A percentile compares a stretch with the other conserved stretches of the same genome.
Evolutionary conservation across 2,329 filamentous ascomycete species (phyloP).

Genomic region (Arthrobotrys iridis): DNA sequence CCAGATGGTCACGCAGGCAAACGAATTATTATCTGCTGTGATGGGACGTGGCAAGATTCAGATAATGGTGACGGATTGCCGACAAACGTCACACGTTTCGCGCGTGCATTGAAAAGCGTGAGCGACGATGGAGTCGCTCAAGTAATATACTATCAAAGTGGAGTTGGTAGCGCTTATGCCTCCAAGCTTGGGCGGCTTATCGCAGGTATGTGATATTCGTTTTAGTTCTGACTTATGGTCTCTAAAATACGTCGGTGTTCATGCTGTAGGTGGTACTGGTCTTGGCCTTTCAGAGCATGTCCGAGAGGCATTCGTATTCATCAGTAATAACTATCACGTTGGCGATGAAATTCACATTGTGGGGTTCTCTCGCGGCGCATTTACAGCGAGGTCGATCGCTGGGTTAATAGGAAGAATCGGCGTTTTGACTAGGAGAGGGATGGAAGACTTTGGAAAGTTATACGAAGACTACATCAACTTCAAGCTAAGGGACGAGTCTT

Average conservation of each 20-base stretch:
- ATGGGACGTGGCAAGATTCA: slow-evolving; percentile 58
- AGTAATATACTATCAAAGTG: slow-evolving; percentile 71
- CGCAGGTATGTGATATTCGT: slow-evolving; percentile 20
- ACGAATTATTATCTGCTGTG: slow-evolving; percentile 57
- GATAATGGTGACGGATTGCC: slow-evolving; percentile 56
- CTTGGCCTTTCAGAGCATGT: slow-evolving; percentile 63
- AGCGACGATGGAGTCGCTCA: slow-evolving; percentile 68
- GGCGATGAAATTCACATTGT: slow-evolving; percentile 69
- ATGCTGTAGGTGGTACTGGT: slow-evolving; percentile 56
- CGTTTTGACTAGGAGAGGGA: slow-evolving; percentile 67
- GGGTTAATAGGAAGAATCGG: slow-evolving; percentile 67
- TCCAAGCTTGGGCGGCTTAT: slow-evolving; percentile 49
- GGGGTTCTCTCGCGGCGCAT: slow-evolving; percentile 70
- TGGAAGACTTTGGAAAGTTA: slow-evolving; percentile 68
- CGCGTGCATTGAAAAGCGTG: slow-evolving; percentile 66
- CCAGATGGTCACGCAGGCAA: slow-evolving; percentile 54
- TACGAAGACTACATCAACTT: slow-evolving; percentile 64
- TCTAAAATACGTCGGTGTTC: not conserved
- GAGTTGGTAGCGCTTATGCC: slow-evolving; percentile 65
- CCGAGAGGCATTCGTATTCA: slow-evolving; percentile 71
- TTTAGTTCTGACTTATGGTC: not conserved
- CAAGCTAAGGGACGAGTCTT: slow-evolving; percentile 51
- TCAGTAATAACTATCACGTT: slow-evolving; percentile 71
- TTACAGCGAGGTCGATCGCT: slow-evolving; percentile 68
- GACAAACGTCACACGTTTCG: slow-evolving; percentile 70